These are phyloP conservation scores for Exidia glandulosa DNA, from an alignment of 768 basidiomycete genomes.

Conservation along the genomic window DNA sequence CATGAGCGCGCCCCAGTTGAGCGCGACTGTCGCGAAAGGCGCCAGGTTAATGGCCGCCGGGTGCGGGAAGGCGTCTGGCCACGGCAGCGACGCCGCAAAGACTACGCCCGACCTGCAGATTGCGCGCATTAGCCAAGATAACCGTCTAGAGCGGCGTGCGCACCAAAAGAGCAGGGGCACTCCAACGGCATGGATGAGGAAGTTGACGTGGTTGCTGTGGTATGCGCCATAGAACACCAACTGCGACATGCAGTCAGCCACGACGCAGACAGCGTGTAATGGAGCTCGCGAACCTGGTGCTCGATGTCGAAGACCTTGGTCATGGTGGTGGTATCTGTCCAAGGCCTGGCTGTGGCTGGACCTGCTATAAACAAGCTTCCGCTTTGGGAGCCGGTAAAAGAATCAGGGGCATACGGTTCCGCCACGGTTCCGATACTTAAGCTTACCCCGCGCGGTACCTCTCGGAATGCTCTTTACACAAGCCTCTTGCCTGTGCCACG, in stretches of 20 bases:
- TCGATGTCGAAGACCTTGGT: conserved; percentile 48
- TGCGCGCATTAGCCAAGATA: conserved; percentile 7
- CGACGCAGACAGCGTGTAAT: conserved; percentile 6
- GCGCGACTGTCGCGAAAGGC: conserved; percentile 55
- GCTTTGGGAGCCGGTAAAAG: no score
- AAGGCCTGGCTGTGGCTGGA: no score
- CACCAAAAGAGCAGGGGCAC: conserved; percentile 81
- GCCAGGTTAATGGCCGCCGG: conserved; percentile 37
- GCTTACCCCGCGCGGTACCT: no score
- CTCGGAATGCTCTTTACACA: no score
- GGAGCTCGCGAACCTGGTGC: conserved; percentile 41
- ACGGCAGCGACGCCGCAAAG: conserved; percentile 24
- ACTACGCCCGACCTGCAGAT: conserved; percentile 7
- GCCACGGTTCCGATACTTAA: no score
- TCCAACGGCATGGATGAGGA: conserved; percentile 75
- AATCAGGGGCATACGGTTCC: no score
- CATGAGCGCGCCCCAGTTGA: conserved; percentile 53
- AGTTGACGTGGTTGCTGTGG: conserved; percentile 72
- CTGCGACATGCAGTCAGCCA: conserved; percentile 26
- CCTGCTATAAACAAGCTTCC: no score
- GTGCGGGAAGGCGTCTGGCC: conserved; percentile 42
- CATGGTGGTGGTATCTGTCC: neutral
- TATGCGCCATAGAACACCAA: conserved; percentile 91
- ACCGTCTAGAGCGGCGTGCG: conserved; percentile 4
- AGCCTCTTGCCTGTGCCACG: no score